Base-by-base conservation (phyloP, 176 grass and related monocot genomes). In the Juncus effusus region DNA sequence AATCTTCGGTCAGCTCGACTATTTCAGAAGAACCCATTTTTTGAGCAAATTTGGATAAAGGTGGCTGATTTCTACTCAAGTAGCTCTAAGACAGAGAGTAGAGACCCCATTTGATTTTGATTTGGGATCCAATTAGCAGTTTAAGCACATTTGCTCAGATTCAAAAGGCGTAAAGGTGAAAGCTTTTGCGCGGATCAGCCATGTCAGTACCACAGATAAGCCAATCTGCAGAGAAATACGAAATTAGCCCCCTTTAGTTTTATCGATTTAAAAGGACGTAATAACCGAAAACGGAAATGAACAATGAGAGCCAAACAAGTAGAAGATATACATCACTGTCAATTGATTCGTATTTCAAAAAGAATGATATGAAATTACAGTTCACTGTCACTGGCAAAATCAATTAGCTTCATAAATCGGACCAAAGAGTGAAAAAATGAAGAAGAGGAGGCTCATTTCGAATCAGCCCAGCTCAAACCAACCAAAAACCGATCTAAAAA, bases 11-110 rank as follows among this genome's bases (percentile, higher is more conserved):
- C 59, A 84, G 37, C 35, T 99, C 95, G 2, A 99, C 83, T 60
- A 99, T 99, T 82, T 99, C 95, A 2, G 80, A 78, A 49, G 87
- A 88, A 54, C 45, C 82, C 95, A 99, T 99, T 36, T 59, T 99
- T 36, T 59, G 52, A 47, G 9, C 69, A 72, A 59, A 47, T 47
- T 47, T 47, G 44, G 44, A 9, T 47, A 45, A 12, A 13, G 54
- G 4, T 7, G 42, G 57, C 3, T 28, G 2, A 45, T 12, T 7
- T 40, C 54, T n/a, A 44, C 40, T 60, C 16, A 58, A 47, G 54
- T 72, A 40, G 38, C 41, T 28, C 9, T 16, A 13, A 70, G 16
- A 44, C 6, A 3, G 36, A 59, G 4, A 9, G 53, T 12, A 45
- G 68, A 40, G 68, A 71, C 11, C 52, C 54, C 15, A 37, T 37